phyloP scores from a whole-genome alignment of 768 basidiomycete species.

The Lactarius sanguifluus region DNA sequence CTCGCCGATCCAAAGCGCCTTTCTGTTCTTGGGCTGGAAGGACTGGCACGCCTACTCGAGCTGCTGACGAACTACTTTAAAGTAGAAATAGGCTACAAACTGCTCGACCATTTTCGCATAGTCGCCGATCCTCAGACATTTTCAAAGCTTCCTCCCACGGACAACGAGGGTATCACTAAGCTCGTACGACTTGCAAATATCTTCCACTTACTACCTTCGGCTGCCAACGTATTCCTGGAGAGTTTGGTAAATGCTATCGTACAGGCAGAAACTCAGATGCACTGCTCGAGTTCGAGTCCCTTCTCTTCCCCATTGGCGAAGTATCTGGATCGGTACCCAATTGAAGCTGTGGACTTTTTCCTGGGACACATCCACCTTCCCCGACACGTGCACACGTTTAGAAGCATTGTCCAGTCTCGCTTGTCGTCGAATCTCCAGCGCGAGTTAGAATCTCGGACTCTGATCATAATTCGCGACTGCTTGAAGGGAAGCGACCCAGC shows the following conservation, averaged over 20 bases:
- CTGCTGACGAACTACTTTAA: conserved; percentile 99
- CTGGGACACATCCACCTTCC: conserved; percentile 74
- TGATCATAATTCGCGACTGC: conserved; percentile 51
- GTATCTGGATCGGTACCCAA: conserved; percentile 88
- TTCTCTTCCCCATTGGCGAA: conserved; percentile 91
- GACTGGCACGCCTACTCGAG: conserved; percentile 89
- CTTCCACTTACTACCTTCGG: conserved; percentile 92
- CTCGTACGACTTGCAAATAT: conserved; percentile 95
- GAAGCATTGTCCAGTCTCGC: conserved; percentile 77
- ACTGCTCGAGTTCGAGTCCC: conserved; percentile 85
- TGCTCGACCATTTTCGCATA: conserved; percentile 92
- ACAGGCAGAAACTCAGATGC: conserved; percentile 87
- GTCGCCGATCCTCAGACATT: conserved; percentile 88
- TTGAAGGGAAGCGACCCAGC: conserved; percentile 50
- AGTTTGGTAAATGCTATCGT: conserved; percentile 86
- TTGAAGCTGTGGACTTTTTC: conserved; percentile 84
- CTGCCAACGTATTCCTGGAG: conserved; percentile 90
- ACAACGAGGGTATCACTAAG: conserved; percentile 90
- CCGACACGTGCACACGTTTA: conserved; percentile 76
- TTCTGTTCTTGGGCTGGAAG: conserved; percentile 89
- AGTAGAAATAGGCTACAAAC: conserved; percentile 97
- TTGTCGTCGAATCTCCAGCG: conserved; percentile 74
- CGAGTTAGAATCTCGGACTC: conserved; percentile 63
- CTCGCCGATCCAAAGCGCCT: conserved; percentile 94
- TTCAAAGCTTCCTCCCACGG: conserved; percentile 73